These are phyloP conservation scores for Penicillium crystallinum DNA, from an alignment of 495 filamentous ascomycete species.

Conservation along the genomic window DNA sequence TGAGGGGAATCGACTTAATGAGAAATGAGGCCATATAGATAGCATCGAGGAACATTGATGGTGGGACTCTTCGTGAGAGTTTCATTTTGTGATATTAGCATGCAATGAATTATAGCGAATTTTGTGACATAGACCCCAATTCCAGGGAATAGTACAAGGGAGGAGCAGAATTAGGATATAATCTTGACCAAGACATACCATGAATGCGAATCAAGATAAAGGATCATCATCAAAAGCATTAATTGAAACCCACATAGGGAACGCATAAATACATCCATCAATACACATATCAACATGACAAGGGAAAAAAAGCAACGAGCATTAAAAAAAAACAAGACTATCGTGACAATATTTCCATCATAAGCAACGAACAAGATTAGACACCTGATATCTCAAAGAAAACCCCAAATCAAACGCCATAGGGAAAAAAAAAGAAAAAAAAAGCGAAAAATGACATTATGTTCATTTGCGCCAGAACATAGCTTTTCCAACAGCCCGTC, in stretches of 20 bases:
- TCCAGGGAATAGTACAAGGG: too few relatives aligned
- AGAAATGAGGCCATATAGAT: not conserved
- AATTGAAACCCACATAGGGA: not conserved
- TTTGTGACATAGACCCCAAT: too few relatives aligned
- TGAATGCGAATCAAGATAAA: too few relatives aligned
- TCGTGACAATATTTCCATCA: conserved; percentile 8
- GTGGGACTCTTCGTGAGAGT: too few relatives aligned
- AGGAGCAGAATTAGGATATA: too few relatives aligned
- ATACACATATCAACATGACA: not conserved
- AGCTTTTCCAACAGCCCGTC: conserved; percentile 31
- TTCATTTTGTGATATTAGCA: too few relatives aligned
- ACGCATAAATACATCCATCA: conserved; percentile 3
- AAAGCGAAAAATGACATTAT: not conserved
- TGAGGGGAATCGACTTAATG: not conserved
- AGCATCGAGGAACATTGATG: too few relatives aligned
- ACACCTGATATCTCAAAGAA: conserved; percentile 3
- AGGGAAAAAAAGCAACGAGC: not conserved
- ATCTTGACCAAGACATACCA: too few relatives aligned
- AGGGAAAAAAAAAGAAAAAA: not conserved
- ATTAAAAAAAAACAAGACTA: not conserved
- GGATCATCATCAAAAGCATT: not conserved
- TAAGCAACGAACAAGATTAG: not conserved
- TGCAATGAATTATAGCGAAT: too few relatives aligned
- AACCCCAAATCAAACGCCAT: conserved; percentile 1
- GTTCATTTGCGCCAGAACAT: conserved; percentile 45